Percentiles rank a stretch among this genome's conserved stretches.
phyloP scores from a whole-genome alignment of 805 yeast species.

The Metschnikowia colocasiae region DNA sequence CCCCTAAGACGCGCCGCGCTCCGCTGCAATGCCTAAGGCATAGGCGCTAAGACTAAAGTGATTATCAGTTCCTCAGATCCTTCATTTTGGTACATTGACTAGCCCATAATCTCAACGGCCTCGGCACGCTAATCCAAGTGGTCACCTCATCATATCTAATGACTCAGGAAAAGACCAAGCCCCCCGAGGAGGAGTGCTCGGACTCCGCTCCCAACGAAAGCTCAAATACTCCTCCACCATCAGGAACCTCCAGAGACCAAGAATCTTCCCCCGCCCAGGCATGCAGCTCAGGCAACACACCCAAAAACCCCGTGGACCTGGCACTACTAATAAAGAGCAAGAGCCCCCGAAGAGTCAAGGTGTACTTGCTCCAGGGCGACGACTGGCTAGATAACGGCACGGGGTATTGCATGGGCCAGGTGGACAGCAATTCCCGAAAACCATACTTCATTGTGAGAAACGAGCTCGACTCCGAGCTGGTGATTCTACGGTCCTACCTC shows the following conservation, averaged over 20 bases:
- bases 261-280: neutral
- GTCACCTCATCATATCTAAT: neutral
- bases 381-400: slow-evolving; percentile 93
- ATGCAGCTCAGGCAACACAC: neutral
- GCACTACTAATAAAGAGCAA: slow-evolving; percentile 12
- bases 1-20: slow-evolving; percentile 3
- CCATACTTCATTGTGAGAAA: slow-evolving; percentile 71
- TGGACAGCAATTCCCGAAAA: slow-evolving; percentile 25
- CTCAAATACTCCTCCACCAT: neutral
- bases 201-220: neutral
- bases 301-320: neutral
- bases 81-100: neutral
- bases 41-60: neutral
- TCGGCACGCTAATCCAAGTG: neutral
- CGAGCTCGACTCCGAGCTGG: slow-evolving; percentile 58
- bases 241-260: neutral
- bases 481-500: slow-evolving; percentile 61
- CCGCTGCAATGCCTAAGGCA: slow-evolving; percentile 5
- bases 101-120: neutral
- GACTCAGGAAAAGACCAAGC: neutral
- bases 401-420: slow-evolving; percentile 79
- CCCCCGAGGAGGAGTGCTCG: neutral
- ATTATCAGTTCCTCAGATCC: neutral
- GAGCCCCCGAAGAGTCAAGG: slow-evolving; percentile 77
- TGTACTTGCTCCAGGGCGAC: slow-evolving; percentile 76